Conservation (phyloP, 169 alveolate species). For the Miamiensis avidus region DNA sequence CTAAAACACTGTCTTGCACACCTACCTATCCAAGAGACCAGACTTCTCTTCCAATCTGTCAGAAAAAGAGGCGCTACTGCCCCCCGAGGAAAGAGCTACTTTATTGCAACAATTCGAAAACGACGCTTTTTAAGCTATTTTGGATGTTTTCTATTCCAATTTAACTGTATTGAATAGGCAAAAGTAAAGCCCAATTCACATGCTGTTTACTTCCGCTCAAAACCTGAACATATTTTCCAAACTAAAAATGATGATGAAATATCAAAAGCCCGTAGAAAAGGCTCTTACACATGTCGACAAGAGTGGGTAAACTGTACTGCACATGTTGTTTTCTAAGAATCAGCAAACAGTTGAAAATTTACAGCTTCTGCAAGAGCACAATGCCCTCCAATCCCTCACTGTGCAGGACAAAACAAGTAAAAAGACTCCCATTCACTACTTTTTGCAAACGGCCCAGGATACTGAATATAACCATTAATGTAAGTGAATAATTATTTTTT, state of each 20-base stretch:
- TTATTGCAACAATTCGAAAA: no score
- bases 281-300: background rate
- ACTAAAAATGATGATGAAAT: background rate
- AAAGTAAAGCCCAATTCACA: background rate
- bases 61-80: no score
- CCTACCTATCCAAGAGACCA: no score
- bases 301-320: background rate
- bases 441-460: background rate
- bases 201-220: background rate
- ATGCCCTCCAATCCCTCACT: background rate
- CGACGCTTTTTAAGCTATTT: background rate
- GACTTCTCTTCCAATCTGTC: no score
- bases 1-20: no score
- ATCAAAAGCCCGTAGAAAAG: no score
- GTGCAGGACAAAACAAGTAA: background rate
- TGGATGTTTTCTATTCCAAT: no score
- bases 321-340: background rate
- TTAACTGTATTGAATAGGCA: background rate
- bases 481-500: no score
- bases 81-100: no score
- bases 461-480: background rate
- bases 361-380: background rate
- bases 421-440: background rate
- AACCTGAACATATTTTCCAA: background rate
- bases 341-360: background rate